Base-by-base conservation (phyloP, 83 land plant genomes). In the Picea engelmannii region DNA sequence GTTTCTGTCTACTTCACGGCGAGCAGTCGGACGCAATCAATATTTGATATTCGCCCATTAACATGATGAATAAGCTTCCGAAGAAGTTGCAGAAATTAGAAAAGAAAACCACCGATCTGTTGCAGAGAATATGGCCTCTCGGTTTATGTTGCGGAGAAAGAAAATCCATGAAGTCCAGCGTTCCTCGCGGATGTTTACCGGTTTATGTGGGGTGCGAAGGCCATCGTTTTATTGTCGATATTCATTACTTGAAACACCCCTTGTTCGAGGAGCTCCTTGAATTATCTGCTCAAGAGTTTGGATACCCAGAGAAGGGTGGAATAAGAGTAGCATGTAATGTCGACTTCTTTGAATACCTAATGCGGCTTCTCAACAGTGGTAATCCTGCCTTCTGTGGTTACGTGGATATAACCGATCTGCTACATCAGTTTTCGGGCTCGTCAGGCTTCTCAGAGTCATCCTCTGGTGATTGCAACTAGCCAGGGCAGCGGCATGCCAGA, bases 241-340 rank as follows among this genome's bases (percentile, higher is more conserved):
- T 70, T 17, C 75, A 70, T 70, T 18, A 17, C 42, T 40, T 70
- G 23, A 18, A 35, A 9, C 75, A 70, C 75, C 75, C 52, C 20
- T 42, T 70, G 75, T 70, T 70, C 25, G 75, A 70, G 49, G 49
- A 70, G 75, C 75, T 70, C 12, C 42, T 70, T 6, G 3, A 70
- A 40, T 40, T 70, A 47, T 38, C 75, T 4, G 23, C 52, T 17
- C 49, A 70, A 47, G 75, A 70, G 75, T 38, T 70, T 31, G 52
- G 75, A 20, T 70, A 70, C 20, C 42, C 74, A 70, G 38, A 70
- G 10, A 38, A 70, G 49, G 74, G 74, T 16, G 74, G 49, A 2
- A 40, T 70, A 0, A 70, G 44, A 70, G 44, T 70, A 44, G 47
- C 74, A 0, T 70, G 74, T 70, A 70, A 16, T 40, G 40, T 38